phyloP scores from a whole-genome alignment of 495 filamentous ascomycete genomes.

The Neurospora sublineolata region DNA sequence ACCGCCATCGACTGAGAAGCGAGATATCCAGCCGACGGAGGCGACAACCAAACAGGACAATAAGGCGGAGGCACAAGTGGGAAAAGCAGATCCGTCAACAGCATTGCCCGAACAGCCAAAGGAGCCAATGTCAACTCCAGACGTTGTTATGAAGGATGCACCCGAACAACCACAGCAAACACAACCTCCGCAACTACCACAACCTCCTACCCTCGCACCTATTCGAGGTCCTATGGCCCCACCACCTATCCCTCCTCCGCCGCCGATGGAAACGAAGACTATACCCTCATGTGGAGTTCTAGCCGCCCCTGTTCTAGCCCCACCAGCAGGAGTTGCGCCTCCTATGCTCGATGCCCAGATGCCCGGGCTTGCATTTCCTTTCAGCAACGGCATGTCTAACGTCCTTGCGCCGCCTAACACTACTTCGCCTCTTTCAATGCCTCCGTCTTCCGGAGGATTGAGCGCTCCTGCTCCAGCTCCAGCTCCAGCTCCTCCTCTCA shows the following conservation, averaged over 20 bases:
- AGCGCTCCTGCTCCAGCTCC: background rate
- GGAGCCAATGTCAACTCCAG: background rate
- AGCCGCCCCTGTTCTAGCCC: constrained; percentile 29
- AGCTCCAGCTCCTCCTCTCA: background rate
- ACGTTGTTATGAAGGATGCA: background rate
- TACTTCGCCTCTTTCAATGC: constrained; percentile 27
- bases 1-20: constrained; percentile 8
- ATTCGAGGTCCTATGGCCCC: constrained; percentile 8
- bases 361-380: constrained; percentile 13
- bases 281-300: constrained; percentile 26
- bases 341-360: constrained; percentile 15
- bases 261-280: constrained; percentile 21
- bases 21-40: background rate
- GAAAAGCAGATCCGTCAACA: background rate
- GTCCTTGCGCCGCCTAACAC: constrained; percentile 35
- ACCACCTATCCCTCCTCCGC: constrained; percentile 15
- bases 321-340: constrained; percentile 12
- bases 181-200: background rate
- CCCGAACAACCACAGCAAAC: background rate
- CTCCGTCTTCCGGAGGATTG: constrained; percentile 1
- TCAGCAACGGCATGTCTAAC: constrained; percentile 18
- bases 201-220: background rate
- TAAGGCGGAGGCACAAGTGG: background rate
- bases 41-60: background rate
- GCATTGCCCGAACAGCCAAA: background rate